Evolutionary conservation across 1,139 yeast genomes (phyloP).

Genomic region (Suhomyces bribrorum): DNA sequence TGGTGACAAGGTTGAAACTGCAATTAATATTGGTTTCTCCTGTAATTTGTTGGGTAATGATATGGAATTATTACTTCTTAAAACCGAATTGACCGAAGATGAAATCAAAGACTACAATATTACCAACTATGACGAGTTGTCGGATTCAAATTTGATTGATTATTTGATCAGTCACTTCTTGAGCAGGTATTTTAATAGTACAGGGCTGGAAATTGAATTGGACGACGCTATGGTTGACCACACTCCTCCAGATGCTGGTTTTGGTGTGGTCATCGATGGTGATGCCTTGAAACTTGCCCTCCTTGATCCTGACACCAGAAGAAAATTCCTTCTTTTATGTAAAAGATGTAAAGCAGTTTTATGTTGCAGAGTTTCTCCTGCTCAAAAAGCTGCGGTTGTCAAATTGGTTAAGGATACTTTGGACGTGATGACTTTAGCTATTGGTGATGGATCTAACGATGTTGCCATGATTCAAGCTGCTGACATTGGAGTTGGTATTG

Average conservation of each 20-base stretch:
- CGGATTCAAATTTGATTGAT: conserved; percentile 44
- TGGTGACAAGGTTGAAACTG: conserved; percentile 55
- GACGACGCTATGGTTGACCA: conserved; percentile 69
- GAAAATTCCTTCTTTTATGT: conserved; percentile 80
- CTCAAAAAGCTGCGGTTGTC: conserved; percentile 97
- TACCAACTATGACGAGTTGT: conserved; percentile 30
- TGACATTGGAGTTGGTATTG: conserved; percentile 96
- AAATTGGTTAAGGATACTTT: conserved; percentile 73
- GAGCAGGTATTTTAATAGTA: conserved; percentile 59
- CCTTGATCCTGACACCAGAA: conserved; percentile 51
- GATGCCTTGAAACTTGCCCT: conserved; percentile 81
- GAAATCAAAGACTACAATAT: conserved; percentile 37
- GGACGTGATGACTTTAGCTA: conserved; percentile 86
- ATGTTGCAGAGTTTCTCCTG: conserved; percentile 96
- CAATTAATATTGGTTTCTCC: conserved; percentile 53
- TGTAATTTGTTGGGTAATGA: conserved; percentile 52
- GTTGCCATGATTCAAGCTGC: conserved; percentile 99
- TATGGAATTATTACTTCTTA: conserved; percentile 46
- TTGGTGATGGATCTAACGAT: conserved; percentile 98
- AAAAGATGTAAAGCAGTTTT: conserved; percentile 91
- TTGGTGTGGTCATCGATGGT: conserved; percentile 90
- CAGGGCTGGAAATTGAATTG: conserved; percentile 61
- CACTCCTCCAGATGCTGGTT: conserved; percentile 72
- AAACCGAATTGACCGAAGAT: conserved; percentile 31
- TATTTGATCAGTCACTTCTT: conserved; percentile 61